Conservation (phyloP, 352 stramenopile species). For the Globisporangium solare region DNA sequence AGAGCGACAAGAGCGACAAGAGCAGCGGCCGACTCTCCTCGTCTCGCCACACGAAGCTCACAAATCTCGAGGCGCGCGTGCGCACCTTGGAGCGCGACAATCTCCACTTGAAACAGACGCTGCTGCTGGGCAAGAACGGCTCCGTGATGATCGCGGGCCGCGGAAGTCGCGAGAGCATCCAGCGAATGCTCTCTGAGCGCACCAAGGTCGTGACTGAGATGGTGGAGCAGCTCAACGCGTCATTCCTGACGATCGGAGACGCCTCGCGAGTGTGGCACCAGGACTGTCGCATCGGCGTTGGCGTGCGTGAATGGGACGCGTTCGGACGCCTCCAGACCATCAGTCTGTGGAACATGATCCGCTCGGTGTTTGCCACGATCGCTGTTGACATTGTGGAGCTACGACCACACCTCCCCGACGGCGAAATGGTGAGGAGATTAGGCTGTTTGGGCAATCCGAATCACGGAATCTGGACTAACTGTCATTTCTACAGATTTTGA, state of each 20-base stretch:
- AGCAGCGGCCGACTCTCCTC: conserved; percentile 8
- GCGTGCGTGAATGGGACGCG: conserved; percentile 77
- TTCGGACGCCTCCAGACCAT: conserved; percentile 67
- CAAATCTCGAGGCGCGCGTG: conserved; percentile 68
- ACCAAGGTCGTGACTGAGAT: conserved; percentile 80
- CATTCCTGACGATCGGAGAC: conserved; percentile 62
- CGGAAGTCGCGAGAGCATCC: conserved; percentile 30
- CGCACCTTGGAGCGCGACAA: conserved; percentile 68
- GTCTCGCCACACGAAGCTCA: conserved; percentile 61
- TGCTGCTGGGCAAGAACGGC: conserved; percentile 60
- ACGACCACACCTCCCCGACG: conserved; percentile 63
- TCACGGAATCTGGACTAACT: no score
- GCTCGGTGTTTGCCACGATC: conserved; percentile 71
- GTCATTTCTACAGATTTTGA: conserved; percentile 43
- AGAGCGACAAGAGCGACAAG: conserved; percentile 20
- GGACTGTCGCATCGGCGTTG: conserved; percentile 67
- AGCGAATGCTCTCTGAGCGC: conserved; percentile 53
- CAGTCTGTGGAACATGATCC: conserved; percentile 79
- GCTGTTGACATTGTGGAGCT: conserved; percentile 79
- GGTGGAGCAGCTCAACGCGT: conserved; percentile 70
- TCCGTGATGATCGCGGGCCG: conserved; percentile 34
- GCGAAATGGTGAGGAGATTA: conserved; percentile 47
- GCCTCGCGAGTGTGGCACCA: conserved; percentile 69
- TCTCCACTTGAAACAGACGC: conserved; percentile 68
- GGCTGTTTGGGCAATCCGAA: no score